These are phyloP conservation scores for Amphibolis antarctica DNA, from an alignment of 106 monocot species.

Conservation along the genomic window DNA sequence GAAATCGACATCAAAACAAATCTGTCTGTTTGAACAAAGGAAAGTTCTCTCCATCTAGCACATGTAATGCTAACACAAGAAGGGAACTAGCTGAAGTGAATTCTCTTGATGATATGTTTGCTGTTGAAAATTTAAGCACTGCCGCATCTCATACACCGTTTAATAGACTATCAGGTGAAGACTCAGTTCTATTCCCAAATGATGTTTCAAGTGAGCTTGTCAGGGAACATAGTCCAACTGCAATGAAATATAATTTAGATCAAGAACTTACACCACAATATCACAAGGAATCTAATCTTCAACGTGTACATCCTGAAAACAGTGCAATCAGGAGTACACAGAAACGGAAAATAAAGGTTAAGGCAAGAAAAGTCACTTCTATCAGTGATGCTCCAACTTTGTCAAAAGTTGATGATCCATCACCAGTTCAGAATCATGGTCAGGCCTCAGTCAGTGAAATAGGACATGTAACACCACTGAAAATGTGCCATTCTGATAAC, in stretches of 20 bases:
- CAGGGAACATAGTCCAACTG: not conserved
- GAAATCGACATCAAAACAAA: not conserved
- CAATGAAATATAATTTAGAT: not conserved
- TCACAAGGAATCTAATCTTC: not conserved
- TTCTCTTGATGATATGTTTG: not conserved
- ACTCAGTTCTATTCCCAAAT: not conserved
- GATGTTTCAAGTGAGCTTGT: not conserved
- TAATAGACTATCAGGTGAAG: not conserved
- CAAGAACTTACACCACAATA: not conserved
- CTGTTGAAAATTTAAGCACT: not conserved
- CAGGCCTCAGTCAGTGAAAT: not conserved
- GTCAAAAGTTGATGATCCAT: not conserved
- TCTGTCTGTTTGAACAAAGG: not conserved
- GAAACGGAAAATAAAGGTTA: not conserved
- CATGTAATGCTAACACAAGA: not conserved
- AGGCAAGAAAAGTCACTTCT: conserved; percentile 1
- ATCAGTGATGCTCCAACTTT: not conserved
- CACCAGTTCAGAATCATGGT: not conserved
- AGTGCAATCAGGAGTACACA: not conserved
- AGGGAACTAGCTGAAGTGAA: not conserved
- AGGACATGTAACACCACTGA: not conserved
- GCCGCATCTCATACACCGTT: not conserved
- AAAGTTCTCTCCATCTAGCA: not conserved
- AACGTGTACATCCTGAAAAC: not conserved
- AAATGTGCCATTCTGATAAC: conserved; percentile 2